These are phyloP conservation scores for Arachnomyces sp. DNA, from an alignment of 2,329 filamentous ascomycete genomes.

Conservation along the genomic window DNA sequence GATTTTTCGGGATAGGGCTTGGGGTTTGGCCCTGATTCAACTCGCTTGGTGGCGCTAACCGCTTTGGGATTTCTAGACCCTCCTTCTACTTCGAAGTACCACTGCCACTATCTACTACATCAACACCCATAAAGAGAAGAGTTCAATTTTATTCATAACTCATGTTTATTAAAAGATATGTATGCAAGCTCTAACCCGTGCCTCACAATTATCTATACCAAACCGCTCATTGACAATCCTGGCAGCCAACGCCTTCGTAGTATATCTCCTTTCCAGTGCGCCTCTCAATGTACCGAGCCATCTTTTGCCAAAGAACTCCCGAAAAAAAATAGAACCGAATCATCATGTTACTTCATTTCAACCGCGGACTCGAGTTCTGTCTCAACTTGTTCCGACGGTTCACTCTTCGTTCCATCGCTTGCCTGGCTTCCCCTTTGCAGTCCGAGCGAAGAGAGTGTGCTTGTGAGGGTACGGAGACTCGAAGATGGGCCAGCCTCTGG, in stretches of 20 bases:
- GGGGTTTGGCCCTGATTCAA: conserved; percentile 29
- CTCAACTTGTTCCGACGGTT: background rate
- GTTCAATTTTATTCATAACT: too few relatives aligned
- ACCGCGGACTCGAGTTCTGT: conserved; percentile 34
- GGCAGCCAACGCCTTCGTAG: too few relatives aligned
- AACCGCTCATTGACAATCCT: too few relatives aligned
- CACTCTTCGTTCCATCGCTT: conserved; percentile 18
- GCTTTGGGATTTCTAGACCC: conserved; percentile 11
- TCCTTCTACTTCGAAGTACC: conserved; percentile 1
- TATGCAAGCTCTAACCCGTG: too few relatives aligned
- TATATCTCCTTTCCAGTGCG: too few relatives aligned
- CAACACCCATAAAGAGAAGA: too few relatives aligned
- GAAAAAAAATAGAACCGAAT: background rate
- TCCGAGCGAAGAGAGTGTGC: conserved; percentile 38
- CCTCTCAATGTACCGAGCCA: too few relatives aligned
- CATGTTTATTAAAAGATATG: too few relatives aligned
- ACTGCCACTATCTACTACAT: too few relatives aligned
- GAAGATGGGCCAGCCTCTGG: conserved; percentile 21
- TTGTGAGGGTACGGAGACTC: conserved; percentile 35
- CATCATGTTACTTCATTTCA: conserved; percentile 39
- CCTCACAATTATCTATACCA: too few relatives aligned
- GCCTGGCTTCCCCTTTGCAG: conserved; percentile 28
- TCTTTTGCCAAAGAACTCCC: background rate
- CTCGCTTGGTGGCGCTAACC: conserved; percentile 15
- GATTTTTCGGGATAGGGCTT: conserved; percentile 34